Evolutionary conservation across 2,329 filamentous ascomycete genomes (phyloP), one percentile per base, ranked within the genome.

Genomic region (Botrytis fabae): DNA sequence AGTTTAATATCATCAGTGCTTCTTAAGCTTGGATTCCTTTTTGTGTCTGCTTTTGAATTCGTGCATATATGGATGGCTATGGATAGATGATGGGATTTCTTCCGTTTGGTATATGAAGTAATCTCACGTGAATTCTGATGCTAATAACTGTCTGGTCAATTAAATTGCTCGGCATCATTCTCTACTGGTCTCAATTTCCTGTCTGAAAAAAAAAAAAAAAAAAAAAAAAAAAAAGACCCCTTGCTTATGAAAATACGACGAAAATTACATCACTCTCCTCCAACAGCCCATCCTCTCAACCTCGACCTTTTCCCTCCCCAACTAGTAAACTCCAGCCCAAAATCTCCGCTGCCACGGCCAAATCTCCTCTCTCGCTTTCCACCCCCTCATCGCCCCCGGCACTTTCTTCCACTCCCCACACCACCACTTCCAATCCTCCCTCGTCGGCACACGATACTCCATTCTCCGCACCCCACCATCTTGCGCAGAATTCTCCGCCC

Each of bases 341-440:
- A 25, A 42, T 16, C 20, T 25, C 14, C 48, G n/a, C 20, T 68
- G 65, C 65, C 65, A 68, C 3, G 65, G 65, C 65, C 65, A 68
- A 22, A 6, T 2, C 48, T 68, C 65, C 65, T 68, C 65, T 1
- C 2, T 32, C 2, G 48, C 35, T 57, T 42, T 57, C 65, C 65
- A 68, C 35, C 44, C 65, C 35, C 65, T 1, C 57, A 68, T 42
- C n/a, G 38, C 35, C 2, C 65, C 35, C n/a, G 65, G 65, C 48
- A 68, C 48, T 42, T 57, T 68, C 65, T 28, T 68, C 65, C 48
- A 68, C 9, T 68, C 65, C 2, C 48, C 65, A 1, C n/a, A 32
- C 65, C 65, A 68, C 65, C 65, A 68, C 2, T 32, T 68, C 65
- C 65, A 68, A 25, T 68, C 65, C 3, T 54, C 48, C 2, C 3